Evolutionary conservation across 371 early-diverging fungal genomes (phyloP).

Genomic region (Lichtheimia corymbifera): DNA sequence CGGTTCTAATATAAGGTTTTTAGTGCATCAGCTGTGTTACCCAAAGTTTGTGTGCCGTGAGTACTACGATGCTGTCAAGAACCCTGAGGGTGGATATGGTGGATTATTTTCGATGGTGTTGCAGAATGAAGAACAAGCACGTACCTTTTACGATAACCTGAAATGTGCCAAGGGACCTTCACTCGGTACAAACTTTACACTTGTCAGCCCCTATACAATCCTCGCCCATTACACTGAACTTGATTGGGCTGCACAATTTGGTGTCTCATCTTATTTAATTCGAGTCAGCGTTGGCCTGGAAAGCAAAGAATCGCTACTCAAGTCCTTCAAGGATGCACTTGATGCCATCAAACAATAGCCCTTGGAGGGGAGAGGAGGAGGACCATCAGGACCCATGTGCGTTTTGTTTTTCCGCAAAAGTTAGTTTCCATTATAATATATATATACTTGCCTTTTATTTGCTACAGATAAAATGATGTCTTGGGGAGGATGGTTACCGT

Average conservation of each 20-base stretch:
- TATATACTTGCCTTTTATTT: too few species aligned
- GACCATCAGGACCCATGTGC: too few species aligned
- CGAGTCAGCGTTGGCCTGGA: slow-evolving; percentile 93
- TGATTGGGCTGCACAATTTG: slow-evolving; percentile 87
- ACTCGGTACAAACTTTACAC: slow-evolving; percentile 95
- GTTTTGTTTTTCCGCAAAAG: too few species aligned
- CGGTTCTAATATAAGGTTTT: not conserved
- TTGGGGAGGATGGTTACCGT: too few species aligned
- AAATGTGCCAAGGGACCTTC: slow-evolving; percentile 90
- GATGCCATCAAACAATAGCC: too few species aligned
- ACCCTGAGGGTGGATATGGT: slow-evolving; percentile 78
- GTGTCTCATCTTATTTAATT: slow-evolving; percentile 77
- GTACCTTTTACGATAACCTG: slow-evolving; percentile 81
- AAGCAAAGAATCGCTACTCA: slow-evolving; percentile 61
- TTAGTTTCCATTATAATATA: too few species aligned
- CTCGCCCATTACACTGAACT: slow-evolving; percentile 92
- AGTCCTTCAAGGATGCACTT: slow-evolving; percentile 71
- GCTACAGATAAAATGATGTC: too few species aligned
- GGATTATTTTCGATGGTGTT: slow-evolving; percentile 87
- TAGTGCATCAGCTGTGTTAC: slow-evolving; percentile 78
- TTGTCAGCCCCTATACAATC: slow-evolving; percentile 92
- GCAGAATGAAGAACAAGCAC: slow-evolving; percentile 58
- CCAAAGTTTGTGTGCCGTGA: slow-evolving; percentile 79
- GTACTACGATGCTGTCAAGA: slow-evolving; percentile 66
- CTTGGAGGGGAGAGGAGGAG: too few species aligned